These are phyloP conservation scores for Laburnicola sp. DNA, from an alignment of 2,329 filamentous ascomycete genomes.

Conservation along the genomic window DNA sequence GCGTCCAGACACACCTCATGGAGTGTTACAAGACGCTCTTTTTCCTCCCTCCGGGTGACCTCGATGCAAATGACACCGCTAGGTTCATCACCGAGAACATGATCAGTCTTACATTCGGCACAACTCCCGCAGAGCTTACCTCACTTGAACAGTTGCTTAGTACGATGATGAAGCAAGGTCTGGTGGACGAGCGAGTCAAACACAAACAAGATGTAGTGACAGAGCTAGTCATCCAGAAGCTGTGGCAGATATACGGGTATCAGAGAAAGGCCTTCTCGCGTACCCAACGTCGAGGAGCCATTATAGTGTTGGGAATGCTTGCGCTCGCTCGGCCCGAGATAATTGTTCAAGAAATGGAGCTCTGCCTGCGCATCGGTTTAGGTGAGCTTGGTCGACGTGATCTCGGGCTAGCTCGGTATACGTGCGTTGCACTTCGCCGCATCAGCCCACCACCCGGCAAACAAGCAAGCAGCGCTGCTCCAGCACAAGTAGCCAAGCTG, in stretches of 20 bases:
- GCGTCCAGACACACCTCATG: constrained; percentile 93
- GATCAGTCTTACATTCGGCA: constrained; percentile 97
- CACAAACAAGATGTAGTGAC: constrained; percentile 45
- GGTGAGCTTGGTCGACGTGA: constrained; percentile 79
- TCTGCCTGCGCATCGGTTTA: constrained; percentile 87
- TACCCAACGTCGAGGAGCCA: constrained; percentile 85
- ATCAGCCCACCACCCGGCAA: constrained; percentile 76
- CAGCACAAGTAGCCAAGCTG: constrained; percentile 67
- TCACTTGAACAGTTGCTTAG: constrained; percentile 92
- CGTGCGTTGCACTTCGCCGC: constrained; percentile 86
- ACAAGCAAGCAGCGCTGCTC: constrained; percentile 64
- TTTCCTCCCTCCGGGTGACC: constrained; percentile 90
- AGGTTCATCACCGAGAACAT: constrained; percentile 98
- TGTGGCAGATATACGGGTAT: constrained; percentile 97
- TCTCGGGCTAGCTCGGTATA: constrained; percentile 88
- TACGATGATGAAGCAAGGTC: constrained; percentile 95
- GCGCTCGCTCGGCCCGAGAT: constrained; percentile 91
- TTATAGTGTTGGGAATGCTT: constrained; percentile 96
- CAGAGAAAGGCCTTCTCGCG: constrained; percentile 87
- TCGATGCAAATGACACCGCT: constrained; percentile 84
- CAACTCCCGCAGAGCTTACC: constrained; percentile 90
- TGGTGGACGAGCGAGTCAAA: constrained; percentile 54
- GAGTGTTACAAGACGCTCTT: constrained; percentile 96
- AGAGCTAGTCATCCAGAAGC: constrained; percentile 82
- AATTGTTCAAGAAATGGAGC: constrained; percentile 91